Percentiles rank a stretch among this genome's conserved stretches.
Evolutionary conservation across 768 basidiomycete species (phyloP).

Genomic region (Pholiota molesta): DNA sequence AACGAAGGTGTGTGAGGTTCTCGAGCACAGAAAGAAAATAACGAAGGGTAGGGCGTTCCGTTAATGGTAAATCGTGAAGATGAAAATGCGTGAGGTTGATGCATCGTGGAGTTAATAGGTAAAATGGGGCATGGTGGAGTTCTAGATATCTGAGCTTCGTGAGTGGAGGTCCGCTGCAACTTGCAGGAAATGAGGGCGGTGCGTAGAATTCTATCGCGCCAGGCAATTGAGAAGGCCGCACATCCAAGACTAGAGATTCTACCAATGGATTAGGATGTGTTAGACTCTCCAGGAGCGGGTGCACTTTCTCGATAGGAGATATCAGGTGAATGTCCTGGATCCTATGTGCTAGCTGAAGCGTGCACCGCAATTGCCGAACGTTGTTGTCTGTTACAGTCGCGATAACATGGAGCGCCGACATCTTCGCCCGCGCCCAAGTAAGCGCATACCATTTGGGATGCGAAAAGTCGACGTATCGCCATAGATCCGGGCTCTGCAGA

Average conservation of each 20-base stretch:
- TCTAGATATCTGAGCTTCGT: slow-evolving; percentile 36
- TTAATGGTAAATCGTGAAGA: slow-evolving; percentile 38
- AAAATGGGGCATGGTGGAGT: slow-evolving; percentile 37
- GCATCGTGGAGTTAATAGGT: slow-evolving; percentile 39
- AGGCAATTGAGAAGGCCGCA: slow-evolving; percentile 22
- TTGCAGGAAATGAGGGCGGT: slow-evolving; percentile 30
- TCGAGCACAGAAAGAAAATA: slow-evolving; percentile 37
- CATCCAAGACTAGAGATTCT: slow-evolving; percentile 36
- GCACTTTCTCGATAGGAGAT: slow-evolving; percentile 36
- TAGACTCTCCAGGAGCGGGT: slow-evolving; percentile 35
- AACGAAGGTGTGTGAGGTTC: slow-evolving; percentile 33
- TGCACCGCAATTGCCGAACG: slow-evolving; percentile 32
- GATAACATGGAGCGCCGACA: slow-evolving; percentile 33
- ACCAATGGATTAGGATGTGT: slow-evolving; percentile 37
- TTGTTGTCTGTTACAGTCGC: slow-evolving; percentile 33
- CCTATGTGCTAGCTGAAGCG: slow-evolving; percentile 37
- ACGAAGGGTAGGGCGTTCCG: slow-evolving; percentile 36
- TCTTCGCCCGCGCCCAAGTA: slow-evolving; percentile 34
- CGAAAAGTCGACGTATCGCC: slow-evolving; percentile 43
- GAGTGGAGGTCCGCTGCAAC: slow-evolving; percentile 27
- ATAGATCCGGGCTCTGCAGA: slow-evolving; percentile 33
- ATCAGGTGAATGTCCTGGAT: slow-evolving; percentile 38
- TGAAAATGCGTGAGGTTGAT: slow-evolving; percentile 37
- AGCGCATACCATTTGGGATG: slow-evolving; percentile 35
- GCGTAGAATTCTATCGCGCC: slow-evolving; percentile 24